Evolutionary conservation across 768 basidiomycete species (phyloP), one percentile per base, ranked within the genome.

Genomic region (Naganishia vaughanmartiniae): DNA sequence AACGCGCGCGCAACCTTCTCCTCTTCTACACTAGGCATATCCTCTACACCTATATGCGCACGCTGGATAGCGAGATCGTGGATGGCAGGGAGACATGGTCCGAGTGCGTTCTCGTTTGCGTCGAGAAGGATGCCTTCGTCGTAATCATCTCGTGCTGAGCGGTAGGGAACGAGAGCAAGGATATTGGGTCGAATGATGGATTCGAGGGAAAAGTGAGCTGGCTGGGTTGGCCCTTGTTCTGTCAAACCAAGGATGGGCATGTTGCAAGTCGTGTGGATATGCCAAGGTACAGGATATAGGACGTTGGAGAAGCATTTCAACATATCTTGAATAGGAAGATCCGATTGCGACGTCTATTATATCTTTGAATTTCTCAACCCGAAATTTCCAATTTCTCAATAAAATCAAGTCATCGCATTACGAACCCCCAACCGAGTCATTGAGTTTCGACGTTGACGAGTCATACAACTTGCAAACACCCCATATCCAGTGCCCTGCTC

Each of bases 121-220:
- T 99, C 96, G 26, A 99, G 87, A 31, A 99, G 87, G 76, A 97
- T 89, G 28, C 94, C 94, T 2, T 87, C 83, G 57, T 88, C 87
- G 83, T 96, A 99, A 83, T 99, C 95, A 77, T 99, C 95, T 56
- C 96, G 85, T 0, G 96, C 96, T 76, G 93, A 97, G 34, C 94
- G 88, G 82, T 99, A 98, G 0, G 96, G 96, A 57, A 89, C 88
- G 17, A 99, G 84, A 0, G 91, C 83, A 57, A 96, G 89, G 76
- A 99, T 94, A 78, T 98, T 99, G 1, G 92, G 89, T n/a, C 94
- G 86, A 74, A 97, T 90, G 67, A 91, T 89, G 39, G 83, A 81
- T 82, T 91, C 88, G 70, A 98, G 88, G 75, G 87, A 84, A 77
- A 96, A 98, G 82, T 96, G 94, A 1, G 87, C 80, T 0, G 94